Conservation (phyloP, 2,329 filamentous ascomycete genomes). For the Beauveria bassiana region DNA sequence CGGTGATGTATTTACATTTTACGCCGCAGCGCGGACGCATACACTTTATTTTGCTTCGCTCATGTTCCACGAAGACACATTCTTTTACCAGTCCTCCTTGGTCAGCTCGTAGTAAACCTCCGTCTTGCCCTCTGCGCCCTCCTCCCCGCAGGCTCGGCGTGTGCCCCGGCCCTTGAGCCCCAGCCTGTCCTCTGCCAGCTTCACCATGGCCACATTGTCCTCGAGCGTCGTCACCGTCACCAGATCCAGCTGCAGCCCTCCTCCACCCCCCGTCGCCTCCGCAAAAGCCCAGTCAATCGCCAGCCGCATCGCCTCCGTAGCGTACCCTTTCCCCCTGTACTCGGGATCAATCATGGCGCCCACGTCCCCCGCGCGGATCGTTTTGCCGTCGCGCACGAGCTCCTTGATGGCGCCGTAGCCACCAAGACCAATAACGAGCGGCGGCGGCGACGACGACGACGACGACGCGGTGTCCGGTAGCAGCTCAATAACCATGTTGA, state of each 20-base stretch:
- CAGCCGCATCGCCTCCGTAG: constrained; percentile 19
- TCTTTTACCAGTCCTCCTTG: constrained; percentile 15
- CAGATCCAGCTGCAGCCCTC: constrained; percentile 21
- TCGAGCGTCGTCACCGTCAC: constrained; percentile 20
- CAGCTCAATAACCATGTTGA: constrained; percentile 21
- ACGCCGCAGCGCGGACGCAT: neutral
- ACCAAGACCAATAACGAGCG: constrained; percentile 20
- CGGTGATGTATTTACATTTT: neutral
- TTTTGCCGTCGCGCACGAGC: constrained; percentile 13
- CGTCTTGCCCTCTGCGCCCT: constrained; percentile 9
- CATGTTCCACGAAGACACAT: neutral
- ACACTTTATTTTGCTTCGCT: neutral
- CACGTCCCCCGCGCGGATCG: constrained; percentile 19
- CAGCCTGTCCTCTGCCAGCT: constrained; percentile 18
- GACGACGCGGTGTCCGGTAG: constrained; percentile 1
- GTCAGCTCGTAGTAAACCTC: constrained; percentile 21
- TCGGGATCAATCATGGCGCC: constrained; percentile 20
- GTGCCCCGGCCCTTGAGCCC: constrained; percentile 16
- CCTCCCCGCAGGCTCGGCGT: constrained; percentile 10
- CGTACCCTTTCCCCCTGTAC: constrained; percentile 19
- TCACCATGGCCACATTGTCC: constrained; percentile 19
- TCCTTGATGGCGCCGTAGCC: constrained; percentile 23
- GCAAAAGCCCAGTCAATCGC: constrained; percentile 21
- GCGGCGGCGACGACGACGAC: too few species aligned
- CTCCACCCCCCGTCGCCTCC: constrained; percentile 17